Evolutionary conservation across 495 filamentous ascomycete species (phyloP).

Genomic region (Alectoria sarmentosa): DNA sequence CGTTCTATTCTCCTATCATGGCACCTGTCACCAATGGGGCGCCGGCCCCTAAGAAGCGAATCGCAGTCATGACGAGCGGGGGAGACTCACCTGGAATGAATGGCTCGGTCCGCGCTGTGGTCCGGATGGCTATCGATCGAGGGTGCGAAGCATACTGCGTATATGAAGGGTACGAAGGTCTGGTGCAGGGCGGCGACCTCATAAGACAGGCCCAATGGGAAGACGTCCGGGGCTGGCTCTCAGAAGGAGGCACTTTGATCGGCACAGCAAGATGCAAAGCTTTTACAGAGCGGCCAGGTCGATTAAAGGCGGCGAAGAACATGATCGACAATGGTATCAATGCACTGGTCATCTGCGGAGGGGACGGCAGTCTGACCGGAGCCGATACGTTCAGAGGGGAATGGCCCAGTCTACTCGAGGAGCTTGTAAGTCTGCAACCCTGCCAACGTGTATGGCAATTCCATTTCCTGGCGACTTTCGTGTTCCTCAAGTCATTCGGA

Average conservation of each 20-base stretch:
- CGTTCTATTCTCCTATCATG: no score
- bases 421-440: conserved; percentile 50
- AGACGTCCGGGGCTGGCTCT: conserved; percentile 90
- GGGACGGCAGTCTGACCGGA: conserved; percentile 94
- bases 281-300: conserved; percentile 81
- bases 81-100: conserved; percentile 99
- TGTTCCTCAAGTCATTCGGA: background rate
- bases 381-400: conserved; percentile 89
- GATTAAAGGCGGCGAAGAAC: conserved; percentile 83
- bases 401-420: conserved; percentile 79
- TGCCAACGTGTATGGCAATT: background rate
- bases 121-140: conserved; percentile 82
- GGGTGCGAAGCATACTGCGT: conserved; percentile 85
- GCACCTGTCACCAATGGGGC: conserved; percentile 14
- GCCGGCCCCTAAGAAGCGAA: conserved; percentile 46
- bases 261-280: conserved; percentile 86
- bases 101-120: conserved; percentile 84
- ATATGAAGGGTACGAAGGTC: conserved; percentile 93
- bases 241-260: conserved; percentile 93
- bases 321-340: conserved; percentile 89
- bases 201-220: conserved; percentile 88
- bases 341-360: conserved; percentile 92
- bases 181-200: conserved; percentile 81
- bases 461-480: background rate
- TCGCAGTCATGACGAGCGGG: conserved; percentile 93